phyloP scores from a whole-genome alignment of 1,139 yeast genomes.

The Pneumocystis canis region DNA sequence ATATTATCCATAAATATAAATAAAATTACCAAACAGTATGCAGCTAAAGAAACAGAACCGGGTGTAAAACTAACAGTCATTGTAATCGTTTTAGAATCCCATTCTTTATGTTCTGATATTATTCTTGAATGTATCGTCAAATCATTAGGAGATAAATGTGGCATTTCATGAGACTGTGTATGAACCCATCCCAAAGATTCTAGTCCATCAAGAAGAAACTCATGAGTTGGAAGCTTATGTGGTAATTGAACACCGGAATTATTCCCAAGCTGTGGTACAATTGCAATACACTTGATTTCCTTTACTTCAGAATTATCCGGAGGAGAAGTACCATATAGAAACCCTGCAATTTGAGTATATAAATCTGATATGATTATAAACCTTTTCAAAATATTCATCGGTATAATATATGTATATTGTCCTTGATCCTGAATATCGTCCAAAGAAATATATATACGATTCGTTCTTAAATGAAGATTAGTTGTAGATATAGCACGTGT shows the following conservation, averaged over 20 bases:
- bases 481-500: slow-evolving; percentile 69
- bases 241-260: slow-evolving; percentile 46
- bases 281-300: slow-evolving; percentile 59
- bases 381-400: slow-evolving; percentile 63
- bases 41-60: slow-evolving; percentile 69
- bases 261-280: slow-evolving; percentile 83
- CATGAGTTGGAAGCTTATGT: slow-evolving; percentile 18
- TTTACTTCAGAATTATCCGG: slow-evolving; percentile 54
- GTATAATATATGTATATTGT: slow-evolving; percentile 56
- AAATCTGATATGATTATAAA: slow-evolving; percentile 71
- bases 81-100: slow-evolving; percentile 35
- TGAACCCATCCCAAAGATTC: slow-evolving; percentile 28
- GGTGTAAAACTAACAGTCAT: slow-evolving; percentile 62
- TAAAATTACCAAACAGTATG: slow-evolving; percentile 33
- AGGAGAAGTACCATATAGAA: slow-evolving; percentile 63
- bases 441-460: slow-evolving; percentile 60
- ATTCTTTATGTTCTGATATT: slow-evolving; percentile 23
- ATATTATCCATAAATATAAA: neutral
- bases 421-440: slow-evolving; percentile 40
- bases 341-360: slow-evolving; percentile 71
- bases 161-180: slow-evolving; percentile 44
- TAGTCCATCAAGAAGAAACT: slow-evolving; percentile 23
- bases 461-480: slow-evolving; percentile 56
- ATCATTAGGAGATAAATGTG: slow-evolving; percentile 54
- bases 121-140: slow-evolving; percentile 47